Conservation (phyloP, 768 basidiomycete genomes). For the Neoboletus brunneissimus region DNA sequence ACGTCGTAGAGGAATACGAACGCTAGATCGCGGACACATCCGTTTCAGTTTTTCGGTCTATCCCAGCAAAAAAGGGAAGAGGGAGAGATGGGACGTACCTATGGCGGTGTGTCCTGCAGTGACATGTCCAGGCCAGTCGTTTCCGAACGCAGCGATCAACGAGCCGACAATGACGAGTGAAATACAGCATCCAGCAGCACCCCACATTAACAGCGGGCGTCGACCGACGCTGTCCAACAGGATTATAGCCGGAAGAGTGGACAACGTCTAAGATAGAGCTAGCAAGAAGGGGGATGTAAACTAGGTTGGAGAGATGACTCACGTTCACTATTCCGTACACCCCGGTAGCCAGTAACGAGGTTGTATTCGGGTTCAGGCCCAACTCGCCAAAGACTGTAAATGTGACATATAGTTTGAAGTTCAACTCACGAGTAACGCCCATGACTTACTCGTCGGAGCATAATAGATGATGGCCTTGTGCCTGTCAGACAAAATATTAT, state of each 20-base stretch:
- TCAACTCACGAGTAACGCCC: neutral
- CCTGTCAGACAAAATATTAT: conserved; percentile 2
- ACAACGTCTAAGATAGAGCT: conserved; percentile 25
- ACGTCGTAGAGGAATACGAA: conserved; percentile 41
- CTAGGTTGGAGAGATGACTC: neutral
- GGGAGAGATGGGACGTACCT: conserved; percentile 22
- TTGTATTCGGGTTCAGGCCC: conserved; percentile 39
- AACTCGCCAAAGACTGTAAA: conserved; percentile 39
- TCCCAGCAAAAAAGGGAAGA: conserved; percentile 1
- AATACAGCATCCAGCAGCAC: conserved; percentile 35
- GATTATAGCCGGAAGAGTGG: conserved; percentile 37
- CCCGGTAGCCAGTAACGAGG: conserved; percentile 42
- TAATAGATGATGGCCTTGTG: conserved; percentile 31
- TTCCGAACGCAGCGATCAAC: conserved; percentile 27
- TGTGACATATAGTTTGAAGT: conserved; percentile 16
- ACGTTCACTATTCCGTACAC: conserved; percentile 38
- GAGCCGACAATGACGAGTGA: conserved; percentile 30
- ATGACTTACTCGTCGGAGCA: conserved; percentile 19
- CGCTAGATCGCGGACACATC: conserved; percentile 21
- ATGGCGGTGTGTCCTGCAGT: conserved; percentile 29
- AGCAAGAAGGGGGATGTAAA: neutral
- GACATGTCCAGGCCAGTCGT: conserved; percentile 29
- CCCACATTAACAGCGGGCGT: conserved; percentile 39
- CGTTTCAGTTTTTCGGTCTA: conserved; percentile 7
- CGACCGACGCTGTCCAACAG: conserved; percentile 39